phyloP scores from a whole-genome alignment of 441 rosid species.

The Erodium texanum region DNA sequence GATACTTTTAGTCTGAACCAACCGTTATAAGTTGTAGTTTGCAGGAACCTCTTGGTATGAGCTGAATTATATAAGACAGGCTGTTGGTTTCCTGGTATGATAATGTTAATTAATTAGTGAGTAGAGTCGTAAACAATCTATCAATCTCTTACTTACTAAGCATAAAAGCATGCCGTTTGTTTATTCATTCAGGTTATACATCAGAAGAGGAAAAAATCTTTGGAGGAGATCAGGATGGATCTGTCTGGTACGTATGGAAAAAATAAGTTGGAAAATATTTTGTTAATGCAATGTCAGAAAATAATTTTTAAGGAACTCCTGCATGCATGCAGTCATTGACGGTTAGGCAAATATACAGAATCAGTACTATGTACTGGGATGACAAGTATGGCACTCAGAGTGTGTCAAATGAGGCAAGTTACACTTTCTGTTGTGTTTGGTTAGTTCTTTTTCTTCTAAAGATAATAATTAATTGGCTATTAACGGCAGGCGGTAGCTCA shows the following conservation, averaged over 20 bases:
- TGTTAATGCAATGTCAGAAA: neutral
- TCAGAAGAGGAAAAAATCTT: constrained; percentile 87
- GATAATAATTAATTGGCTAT: constrained; percentile 1
- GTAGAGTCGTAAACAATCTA: neutral
- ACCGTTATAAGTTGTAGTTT: constrained; percentile 40
- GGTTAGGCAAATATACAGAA: constrained; percentile 89
- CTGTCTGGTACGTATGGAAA: constrained; percentile 70
- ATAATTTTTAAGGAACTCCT: too few species aligned
- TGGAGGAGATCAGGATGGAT: constrained; percentile 85
- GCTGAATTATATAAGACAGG: constrained; percentile 90
- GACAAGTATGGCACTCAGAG: constrained; percentile 97
- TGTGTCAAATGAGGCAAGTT: constrained; percentile 82
- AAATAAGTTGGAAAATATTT: constrained; percentile 1
- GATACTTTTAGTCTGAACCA: constrained; percentile 22
- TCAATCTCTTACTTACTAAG: constrained; percentile 6
- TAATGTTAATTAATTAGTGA: constrained; percentile 13
- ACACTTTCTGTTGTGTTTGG: constrained; percentile 1
- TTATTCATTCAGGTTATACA: constrained; percentile 90
- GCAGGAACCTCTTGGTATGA: constrained; percentile 99
- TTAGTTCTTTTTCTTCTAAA: constrained; percentile 11
- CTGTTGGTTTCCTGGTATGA: constrained; percentile 95
- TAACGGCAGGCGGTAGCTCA: constrained; percentile 81
- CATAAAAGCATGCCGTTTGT: constrained; percentile 14
- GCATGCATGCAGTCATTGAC: constrained; percentile 59
- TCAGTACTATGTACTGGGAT: constrained; percentile 99